phyloP scores from a whole-genome alignment of 495 filamentous ascomycete species.

The Cryomyces minteri region DNA sequence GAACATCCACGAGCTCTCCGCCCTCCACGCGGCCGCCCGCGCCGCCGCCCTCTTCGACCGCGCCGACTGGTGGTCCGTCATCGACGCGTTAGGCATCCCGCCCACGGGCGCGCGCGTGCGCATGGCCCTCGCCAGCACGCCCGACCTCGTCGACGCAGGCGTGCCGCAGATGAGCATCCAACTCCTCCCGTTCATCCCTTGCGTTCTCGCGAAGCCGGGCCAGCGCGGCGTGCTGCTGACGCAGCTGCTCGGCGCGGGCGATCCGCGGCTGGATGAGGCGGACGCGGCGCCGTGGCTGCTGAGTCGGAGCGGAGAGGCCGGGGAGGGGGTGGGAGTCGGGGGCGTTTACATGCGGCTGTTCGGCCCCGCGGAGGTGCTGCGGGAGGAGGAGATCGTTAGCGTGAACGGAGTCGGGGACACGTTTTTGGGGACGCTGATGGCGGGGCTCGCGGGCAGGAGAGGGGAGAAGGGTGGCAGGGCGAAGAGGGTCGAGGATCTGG shows the following conservation, averaged over 20 bases:
- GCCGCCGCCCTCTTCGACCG: slow-evolving; percentile 45
- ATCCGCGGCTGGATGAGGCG: slow-evolving; percentile 39
- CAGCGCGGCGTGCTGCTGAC: slow-evolving; percentile 61
- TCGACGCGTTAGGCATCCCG: slow-evolving; percentile 56
- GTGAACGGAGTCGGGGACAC: slow-evolving; percentile 95
- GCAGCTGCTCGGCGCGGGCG: slow-evolving; percentile 42
- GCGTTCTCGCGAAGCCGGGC: slow-evolving; percentile 71
- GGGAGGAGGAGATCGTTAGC: slow-evolving; percentile 45
- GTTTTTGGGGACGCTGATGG: slow-evolving; percentile 63
- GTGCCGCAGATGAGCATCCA: slow-evolving; percentile 67
- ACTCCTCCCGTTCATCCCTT: slow-evolving; percentile 76
- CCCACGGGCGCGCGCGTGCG: slow-evolving; percentile 39
- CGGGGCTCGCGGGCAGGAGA: slow-evolving; percentile 33
- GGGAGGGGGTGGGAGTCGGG: slow-evolving; percentile 36
- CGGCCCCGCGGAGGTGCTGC: slow-evolving; percentile 43
- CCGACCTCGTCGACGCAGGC: slow-evolving; percentile 52
- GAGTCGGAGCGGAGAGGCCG: slow-evolving; percentile 27
- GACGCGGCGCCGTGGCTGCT: slow-evolving; percentile 50
- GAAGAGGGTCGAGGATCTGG: slow-evolving; percentile 26
- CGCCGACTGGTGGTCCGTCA: slow-evolving; percentile 54
- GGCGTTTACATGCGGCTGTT: slow-evolving; percentile 78
- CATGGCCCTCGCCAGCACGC: slow-evolving; percentile 40
- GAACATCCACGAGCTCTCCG: slow-evolving; percentile 60
- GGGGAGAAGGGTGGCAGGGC: slow-evolving; percentile 9
- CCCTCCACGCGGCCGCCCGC: slow-evolving; percentile 51